phyloP scores from a whole-genome alignment of 202 grass and related monocot genomes.

The Alloteropsis angusta region DNA sequence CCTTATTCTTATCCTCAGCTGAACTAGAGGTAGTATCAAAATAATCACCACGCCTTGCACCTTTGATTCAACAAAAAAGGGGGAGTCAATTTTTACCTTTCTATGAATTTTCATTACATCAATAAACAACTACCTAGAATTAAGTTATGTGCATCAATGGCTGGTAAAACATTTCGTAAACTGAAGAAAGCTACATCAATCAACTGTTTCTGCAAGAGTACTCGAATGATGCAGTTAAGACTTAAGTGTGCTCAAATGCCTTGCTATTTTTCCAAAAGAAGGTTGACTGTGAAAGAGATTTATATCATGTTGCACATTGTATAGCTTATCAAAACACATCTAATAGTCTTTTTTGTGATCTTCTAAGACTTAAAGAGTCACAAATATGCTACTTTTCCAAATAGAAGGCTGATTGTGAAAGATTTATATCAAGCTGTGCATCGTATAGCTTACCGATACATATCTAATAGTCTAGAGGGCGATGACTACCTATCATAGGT shows the following conservation, averaged over 20 bases:
- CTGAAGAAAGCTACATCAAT: neutral
- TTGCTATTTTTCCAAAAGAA: neutral
- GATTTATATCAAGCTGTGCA: too few species aligned
- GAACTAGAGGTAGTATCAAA: conserved; percentile 26
- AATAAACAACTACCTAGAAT: neutral
- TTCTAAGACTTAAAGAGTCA: neutral
- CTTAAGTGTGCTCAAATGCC: neutral
- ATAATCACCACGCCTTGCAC: conserved; percentile 25
- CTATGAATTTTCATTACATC: neutral
- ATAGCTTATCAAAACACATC: neutral
- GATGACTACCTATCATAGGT: neutral
- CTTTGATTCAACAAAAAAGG: conserved; percentile 19
- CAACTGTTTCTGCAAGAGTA: conserved; percentile 6
- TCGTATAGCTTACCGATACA: too few species aligned
- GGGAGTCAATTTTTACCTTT: neutral
- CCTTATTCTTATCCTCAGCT: conserved; percentile 21
- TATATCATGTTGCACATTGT: neutral
- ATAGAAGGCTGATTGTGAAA: too few species aligned
- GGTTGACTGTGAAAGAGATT: neutral
- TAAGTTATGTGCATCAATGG: neutral
- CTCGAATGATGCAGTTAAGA: neutral
- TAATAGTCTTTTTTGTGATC: neutral
- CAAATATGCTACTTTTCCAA: too few species aligned
- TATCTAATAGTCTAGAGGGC: neutral
- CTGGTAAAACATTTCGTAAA: neutral